Base-by-base conservation (phyloP, 2,329 filamentous ascomycete genomes). In the Colletotrichum gigasporum region DNA sequence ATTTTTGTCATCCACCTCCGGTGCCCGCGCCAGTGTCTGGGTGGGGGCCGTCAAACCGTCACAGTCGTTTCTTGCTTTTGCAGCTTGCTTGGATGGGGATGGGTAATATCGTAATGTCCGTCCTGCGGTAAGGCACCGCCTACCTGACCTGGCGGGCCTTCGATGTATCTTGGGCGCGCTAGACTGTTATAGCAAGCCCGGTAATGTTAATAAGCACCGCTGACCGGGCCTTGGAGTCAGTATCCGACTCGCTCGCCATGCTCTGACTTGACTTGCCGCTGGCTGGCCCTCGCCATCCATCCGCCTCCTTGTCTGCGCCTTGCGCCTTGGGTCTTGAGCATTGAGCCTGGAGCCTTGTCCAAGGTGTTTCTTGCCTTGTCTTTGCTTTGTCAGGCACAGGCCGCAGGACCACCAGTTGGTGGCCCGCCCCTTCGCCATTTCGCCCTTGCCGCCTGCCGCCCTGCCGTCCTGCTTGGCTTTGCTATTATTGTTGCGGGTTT, bases 331-430 rank as follows among this genome's bases (percentile, higher is more conserved):
- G 41, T 54, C 16, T 11, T n/a, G 24, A 12, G 16, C 30, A 20
- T n/a, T 20, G 35, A 12, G 53, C 22, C 11, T 26, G 10, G 53
- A 24, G 59, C 53, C 59, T 39, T 48, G 53, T 44, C 52, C 59
- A 28, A 35, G 22, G 22, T 48, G 59, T 52, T 59, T 59, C 60
- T 45, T 26, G 20, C 54, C 44, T 35, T 55, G 59, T 35, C 53
- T 16, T 51, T 41, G 34, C 55, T 39, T 30, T 39, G 41, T 50
- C 42, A 22, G 41, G 45, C 11, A 12, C 45, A 16, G 24, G 39
- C 12, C 34, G 12, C 34, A 39, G 24, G 22, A 12, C n/a, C 24
- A 8, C 7, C 22, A 5, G 39, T 44, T 24, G 35, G 9, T 53
- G 50, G 20, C 22, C 34, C 48, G 39, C 32, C 47, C 20, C 24